Evolutionary conservation across 768 basidiomycete genomes (phyloP), one percentile per base, ranked within the genome.

Genomic region (Lentinus brumalis): DNA sequence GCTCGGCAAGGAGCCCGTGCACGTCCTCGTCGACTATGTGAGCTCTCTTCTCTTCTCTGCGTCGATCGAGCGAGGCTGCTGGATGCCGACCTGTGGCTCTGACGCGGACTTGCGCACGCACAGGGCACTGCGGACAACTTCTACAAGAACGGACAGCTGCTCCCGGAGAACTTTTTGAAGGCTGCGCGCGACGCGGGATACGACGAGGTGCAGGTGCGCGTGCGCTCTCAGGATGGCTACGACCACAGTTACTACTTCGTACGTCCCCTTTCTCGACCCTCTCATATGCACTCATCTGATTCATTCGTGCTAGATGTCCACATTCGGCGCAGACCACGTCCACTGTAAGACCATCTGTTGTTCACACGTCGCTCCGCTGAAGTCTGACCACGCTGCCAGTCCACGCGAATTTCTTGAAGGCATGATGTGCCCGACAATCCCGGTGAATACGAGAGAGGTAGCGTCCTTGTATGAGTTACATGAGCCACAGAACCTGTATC

Each of bases 191-290:
- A 85, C 60, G 81, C 85, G 6, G 90, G 91, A 4, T 83, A 89
- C 66, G 84, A 86, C 61, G 86, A 90, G 67, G 78, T 82, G 16
- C 86, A 91, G 72, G 91, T 98, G 7, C 78, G 84, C 46, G 90
- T 97, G 21, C 81, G 91, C 64, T 80, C 82, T 61, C 92, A 95
- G 47, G 86, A 87, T 52, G 92, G 86, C 30, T 96, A 96, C 69
- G 93, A 96, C 68, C 91, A 94, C 70, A 86, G 87, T 54, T 96
- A 96, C 71, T 96, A 88, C 75, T 97, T 96, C 69, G 94, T 88
- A 67, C 65, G 79, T 74, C 46, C 11, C 57, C 56, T 15, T 26
- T 16, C 15, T 30, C 26, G 31, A 12, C 5, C 42, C 31, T 46
- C 21, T 21, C 2, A 11, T 12, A 2, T 15, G 4, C 0, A 1